A percentile compares a stretch with the other conserved stretches of the same genome.
These are phyloP conservation scores for Francoa sonchifolia DNA, from an alignment of 441 rosid species.

Conservation along the genomic window DNA sequence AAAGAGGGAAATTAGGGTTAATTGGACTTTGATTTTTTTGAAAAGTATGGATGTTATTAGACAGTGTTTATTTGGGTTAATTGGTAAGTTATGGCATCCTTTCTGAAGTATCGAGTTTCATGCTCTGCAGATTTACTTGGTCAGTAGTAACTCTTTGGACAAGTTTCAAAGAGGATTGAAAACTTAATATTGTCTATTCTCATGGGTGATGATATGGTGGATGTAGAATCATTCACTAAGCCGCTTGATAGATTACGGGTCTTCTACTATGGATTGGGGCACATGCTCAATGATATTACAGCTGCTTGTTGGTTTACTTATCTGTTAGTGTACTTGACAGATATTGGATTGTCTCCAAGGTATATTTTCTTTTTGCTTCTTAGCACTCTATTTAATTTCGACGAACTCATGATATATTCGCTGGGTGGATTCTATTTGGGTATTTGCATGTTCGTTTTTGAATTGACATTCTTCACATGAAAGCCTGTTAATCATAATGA, in stretches of 20 bases:
- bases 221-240: constrained; percentile 27
- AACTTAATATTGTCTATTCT: constrained; percentile 5
- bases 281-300: constrained; percentile 93
- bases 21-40: too few species aligned
- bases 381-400: neutral
- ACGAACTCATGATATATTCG: neutral
- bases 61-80: too few species aligned
- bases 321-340: constrained; percentile 71
- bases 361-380: constrained; percentile 9
- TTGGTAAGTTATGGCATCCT: too few species aligned
- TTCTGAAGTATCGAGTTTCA: too few species aligned
- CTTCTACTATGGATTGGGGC: constrained; percentile 79
- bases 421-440: neutral
- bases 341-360: constrained; percentile 81
- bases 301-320: constrained; percentile 98
- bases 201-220: constrained; percentile 34
- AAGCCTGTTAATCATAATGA: too few species aligned
- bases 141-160: constrained; percentile 1
- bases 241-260: constrained; percentile 63
- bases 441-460: neutral
- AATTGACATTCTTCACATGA: too few species aligned
- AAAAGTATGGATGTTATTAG: too few species aligned
- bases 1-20: too few species aligned
- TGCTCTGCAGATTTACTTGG: constrained; percentile 9
- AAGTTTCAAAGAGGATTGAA: constrained; percentile 2